Evolutionary conservation across 148 eudicot species (phyloP).

Genomic region (Chenopodium album): DNA sequence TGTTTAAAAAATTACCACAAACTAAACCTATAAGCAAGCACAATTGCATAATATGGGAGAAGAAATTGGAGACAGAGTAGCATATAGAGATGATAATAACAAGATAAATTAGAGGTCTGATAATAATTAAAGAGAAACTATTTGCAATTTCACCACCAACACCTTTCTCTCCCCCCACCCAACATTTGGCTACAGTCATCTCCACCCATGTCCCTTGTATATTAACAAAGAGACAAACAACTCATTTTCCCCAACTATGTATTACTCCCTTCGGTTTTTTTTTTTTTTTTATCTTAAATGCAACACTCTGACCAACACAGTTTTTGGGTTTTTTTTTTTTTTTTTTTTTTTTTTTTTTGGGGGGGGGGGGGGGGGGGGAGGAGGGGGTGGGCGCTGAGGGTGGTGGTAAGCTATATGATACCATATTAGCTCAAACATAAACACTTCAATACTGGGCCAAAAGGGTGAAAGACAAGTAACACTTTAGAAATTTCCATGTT

Average conservation of each 20-base stretch:
- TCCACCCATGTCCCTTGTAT: not conserved
- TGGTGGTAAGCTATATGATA: not conserved
- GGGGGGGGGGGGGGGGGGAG: too few species aligned
- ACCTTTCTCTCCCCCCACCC: not conserved
- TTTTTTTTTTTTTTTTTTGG: too few species aligned
- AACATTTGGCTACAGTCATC: not conserved
- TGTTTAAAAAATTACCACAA: slow-evolving; percentile 8
- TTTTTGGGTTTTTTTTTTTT: too few species aligned
- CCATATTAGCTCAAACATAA: not conserved
- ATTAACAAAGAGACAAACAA: not conserved
- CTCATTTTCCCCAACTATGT: not conserved
- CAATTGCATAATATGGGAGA: not conserved
- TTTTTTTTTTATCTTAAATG: too few species aligned
- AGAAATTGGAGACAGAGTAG: not conserved
- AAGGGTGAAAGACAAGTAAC: not conserved
- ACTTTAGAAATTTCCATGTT: not conserved
- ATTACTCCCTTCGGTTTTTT: too few species aligned
- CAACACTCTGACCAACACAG: too few species aligned
- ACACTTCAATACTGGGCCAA: not conserved
- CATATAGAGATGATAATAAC: not conserved
- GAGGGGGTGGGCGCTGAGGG: too few species aligned
- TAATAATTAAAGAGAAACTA: not conserved
- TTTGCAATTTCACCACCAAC: not conserved
- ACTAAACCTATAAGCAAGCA: not conserved
- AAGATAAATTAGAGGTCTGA: not conserved